Evolutionary conservation across 2,329 filamentous ascomycete species (phyloP).

Genomic region (Hyphodiscus sp.): DNA sequence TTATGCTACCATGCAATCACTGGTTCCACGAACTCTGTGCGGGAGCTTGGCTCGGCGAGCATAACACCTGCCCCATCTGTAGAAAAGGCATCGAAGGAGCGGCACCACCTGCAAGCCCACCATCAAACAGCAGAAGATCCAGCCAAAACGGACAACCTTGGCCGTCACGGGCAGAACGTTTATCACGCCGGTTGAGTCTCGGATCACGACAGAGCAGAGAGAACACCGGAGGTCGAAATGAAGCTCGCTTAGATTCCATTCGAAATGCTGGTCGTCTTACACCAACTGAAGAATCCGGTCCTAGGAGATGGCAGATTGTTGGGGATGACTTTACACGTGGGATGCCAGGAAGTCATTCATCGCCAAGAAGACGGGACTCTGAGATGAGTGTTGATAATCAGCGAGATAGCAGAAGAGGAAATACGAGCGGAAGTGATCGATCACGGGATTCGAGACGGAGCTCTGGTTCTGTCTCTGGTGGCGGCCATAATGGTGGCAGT

Average conservation of each 20-base stretch:
- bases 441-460: slow-evolving; percentile 18
- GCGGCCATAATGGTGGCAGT: slow-evolving; percentile 8
- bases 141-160: slow-evolving; percentile 8
- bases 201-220: slow-evolving; percentile 11
- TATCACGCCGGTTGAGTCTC: slow-evolving; percentile 14
- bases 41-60: slow-evolving; percentile 75
- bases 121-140: slow-evolving; percentile 9
- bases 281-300: slow-evolving; percentile 12
- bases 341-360: slow-evolving; percentile 15
- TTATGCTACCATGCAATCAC: slow-evolving; percentile 78
- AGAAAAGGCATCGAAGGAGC: slow-evolving; percentile 38
- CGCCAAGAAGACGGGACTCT: slow-evolving; percentile 11
- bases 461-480: slow-evolving; percentile 13
- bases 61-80: slow-evolving; percentile 88
- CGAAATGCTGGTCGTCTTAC: slow-evolving; percentile 17
- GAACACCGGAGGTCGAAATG: slow-evolving; percentile 17
- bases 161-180: slow-evolving; percentile 11
- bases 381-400: slow-evolving; percentile 9
- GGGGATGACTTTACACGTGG: slow-evolving; percentile 6
- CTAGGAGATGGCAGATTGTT: slow-evolving; percentile 6
- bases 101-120: slow-evolving; percentile 6
- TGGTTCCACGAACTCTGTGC: slow-evolving; percentile 90
- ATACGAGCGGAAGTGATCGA: slow-evolving; percentile 24
- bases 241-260: slow-evolving; percentile 26
- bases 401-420: slow-evolving; percentile 14